Percentiles rank a stretch among this genome's conserved stretches.
Evolutionary conservation across 768 basidiomycete genomes (phyloP).

Genomic region (Amanita pallidorosea): DNA sequence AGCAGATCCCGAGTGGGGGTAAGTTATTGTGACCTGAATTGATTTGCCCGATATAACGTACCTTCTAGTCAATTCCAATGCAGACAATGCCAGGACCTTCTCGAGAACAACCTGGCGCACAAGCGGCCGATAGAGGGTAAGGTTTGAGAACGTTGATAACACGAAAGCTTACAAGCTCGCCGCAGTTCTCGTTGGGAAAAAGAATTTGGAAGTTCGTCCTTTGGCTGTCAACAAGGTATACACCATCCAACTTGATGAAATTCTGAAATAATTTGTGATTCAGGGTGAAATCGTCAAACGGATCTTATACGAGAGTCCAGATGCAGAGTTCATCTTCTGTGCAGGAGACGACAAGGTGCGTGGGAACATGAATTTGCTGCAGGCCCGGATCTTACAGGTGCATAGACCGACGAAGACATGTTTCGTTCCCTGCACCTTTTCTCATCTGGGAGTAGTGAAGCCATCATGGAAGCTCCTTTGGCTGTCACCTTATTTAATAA

Average conservation of each 20-base stretch:
- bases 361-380: background rate
- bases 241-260: background rate
- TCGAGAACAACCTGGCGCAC: conserved; percentile 89
- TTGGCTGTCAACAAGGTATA: conserved; percentile 81
- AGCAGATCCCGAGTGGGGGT: conserved; percentile 95
- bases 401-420: conserved; percentile 97
- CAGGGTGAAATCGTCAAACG: conserved; percentile 93
- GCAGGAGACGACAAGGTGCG: conserved; percentile 94
- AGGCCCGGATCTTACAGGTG: background rate
- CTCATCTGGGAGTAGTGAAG: conserved; percentile 29
- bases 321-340: conserved; percentile 93
- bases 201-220: conserved; percentile 95
- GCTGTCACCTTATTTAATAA: conserved; percentile 37
- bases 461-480: conserved; percentile 49
- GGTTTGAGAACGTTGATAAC: conserved; percentile 7
- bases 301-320: conserved; percentile 85
- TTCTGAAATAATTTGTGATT: background rate
- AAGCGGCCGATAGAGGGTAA: conserved; percentile 90
- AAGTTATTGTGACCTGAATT: conserved; percentile 19
- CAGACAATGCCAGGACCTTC: conserved; percentile 89
- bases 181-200: conserved; percentile 89
- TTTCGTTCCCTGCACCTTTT: conserved; percentile 80
- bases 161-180: conserved; percentile 1
- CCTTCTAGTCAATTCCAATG: conserved; percentile 73
- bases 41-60: conserved; percentile 2